Percentiles rank a stretch among this genome's conserved stretches.
Evolutionary conservation across 1,284 basidiomycete genomes (phyloP).

Genomic region (Ceratobasidium sp.): DNA sequence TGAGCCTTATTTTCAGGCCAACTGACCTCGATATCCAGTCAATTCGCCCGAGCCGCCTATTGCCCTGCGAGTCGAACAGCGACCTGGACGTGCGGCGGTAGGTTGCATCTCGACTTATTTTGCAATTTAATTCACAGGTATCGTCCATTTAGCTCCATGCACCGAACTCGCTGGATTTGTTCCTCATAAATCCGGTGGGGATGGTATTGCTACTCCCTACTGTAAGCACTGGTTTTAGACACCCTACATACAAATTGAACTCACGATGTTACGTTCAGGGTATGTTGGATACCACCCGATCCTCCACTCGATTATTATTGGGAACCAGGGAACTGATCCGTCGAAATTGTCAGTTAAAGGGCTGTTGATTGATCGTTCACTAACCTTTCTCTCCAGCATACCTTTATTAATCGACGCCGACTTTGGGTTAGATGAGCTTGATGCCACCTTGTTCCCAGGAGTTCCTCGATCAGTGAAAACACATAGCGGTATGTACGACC

Average conservation of each 20-base stretch:
- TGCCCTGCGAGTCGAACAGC: conserved; percentile 27
- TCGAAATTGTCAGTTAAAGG: conserved; percentile 34
- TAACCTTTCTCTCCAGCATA: neutral
- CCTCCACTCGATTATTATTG: conserved; percentile 38
- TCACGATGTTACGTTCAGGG: neutral
- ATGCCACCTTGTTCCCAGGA: conserved; percentile 19
- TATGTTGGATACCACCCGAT: conserved; percentile 33
- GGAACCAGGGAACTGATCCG: conserved; percentile 48
- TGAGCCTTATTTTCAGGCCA: neutral
- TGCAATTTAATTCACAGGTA: neutral
- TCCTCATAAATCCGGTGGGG: conserved; percentile 46
- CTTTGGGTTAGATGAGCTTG: neutral
- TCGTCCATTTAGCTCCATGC: conserved; percentile 45
- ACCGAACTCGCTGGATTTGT: conserved; percentile 42
- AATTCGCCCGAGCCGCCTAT: conserved; percentile 30
- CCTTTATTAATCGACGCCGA: conserved; percentile 22
- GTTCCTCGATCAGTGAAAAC: conserved; percentile 26
- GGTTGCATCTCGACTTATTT: neutral
- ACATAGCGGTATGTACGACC: conserved; percentile 16
- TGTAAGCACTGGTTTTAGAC: conserved; percentile 5
- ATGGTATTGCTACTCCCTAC: conserved; percentile 44
- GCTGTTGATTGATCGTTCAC: neutral
- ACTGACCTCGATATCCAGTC: neutral
- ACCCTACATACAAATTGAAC: neutral
- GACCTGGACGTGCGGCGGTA: conserved; percentile 36